These are phyloP conservation scores for Prorocentrum cordatum DNA, from an alignment of 169 alveolate genomes.

Conservation along the genomic window DNA sequence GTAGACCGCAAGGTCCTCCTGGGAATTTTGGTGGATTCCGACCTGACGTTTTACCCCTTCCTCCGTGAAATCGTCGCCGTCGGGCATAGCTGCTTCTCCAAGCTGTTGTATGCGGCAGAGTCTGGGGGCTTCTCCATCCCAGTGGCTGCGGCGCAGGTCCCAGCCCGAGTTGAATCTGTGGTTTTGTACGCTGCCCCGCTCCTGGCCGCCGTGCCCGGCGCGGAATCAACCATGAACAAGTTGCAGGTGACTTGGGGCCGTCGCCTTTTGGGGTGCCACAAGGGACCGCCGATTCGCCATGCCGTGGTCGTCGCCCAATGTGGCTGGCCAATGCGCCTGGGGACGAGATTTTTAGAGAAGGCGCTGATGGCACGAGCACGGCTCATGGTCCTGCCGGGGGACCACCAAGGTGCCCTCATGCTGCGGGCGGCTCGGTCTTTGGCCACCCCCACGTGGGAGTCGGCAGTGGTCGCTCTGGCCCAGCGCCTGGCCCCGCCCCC, in stretches of 20 bases:
- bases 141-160: not conserved
- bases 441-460: no score
- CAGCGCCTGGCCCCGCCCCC: no score
- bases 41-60: not conserved
- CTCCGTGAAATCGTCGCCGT: not conserved
- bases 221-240: not conserved
- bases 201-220: constrained; percentile 2
- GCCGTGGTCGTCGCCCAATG: not conserved
- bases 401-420: no score
- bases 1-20: not conserved
- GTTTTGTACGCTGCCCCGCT: not conserved
- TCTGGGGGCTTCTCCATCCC: not conserved
- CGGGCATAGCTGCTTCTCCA: not conserved
- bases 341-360: not conserved
- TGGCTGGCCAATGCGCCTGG: not conserved
- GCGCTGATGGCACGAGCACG: not conserved
- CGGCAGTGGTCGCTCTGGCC: no score
- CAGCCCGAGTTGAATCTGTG: not conserved
- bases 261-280: not conserved
- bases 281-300: not conserved
- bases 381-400: not conserved
- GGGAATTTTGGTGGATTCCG: not conserved
- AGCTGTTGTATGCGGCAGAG: not conserved
- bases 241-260: constrained; percentile 7
- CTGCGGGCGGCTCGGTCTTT: no score